These are phyloP conservation scores for Vicia sativa DNA, from an alignment of 306 rosid genomes.

Conservation along the genomic window DNA sequence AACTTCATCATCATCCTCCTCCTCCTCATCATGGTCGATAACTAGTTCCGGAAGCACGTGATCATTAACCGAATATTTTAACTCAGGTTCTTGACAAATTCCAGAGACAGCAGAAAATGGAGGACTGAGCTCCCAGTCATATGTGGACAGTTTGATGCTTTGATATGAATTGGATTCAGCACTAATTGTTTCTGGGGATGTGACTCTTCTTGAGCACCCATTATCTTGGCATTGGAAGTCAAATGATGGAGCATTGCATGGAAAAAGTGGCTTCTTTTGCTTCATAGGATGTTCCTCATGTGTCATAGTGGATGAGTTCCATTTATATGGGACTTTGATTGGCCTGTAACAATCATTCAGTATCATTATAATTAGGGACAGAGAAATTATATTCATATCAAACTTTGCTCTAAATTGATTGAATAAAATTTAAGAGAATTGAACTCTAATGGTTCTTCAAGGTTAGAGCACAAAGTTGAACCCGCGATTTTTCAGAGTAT, in stretches of 20 bases:
- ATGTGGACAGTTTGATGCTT: conserved; percentile 57
- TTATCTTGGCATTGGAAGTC: conserved; percentile 53
- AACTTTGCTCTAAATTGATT: no score
- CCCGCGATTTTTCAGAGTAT: no score
- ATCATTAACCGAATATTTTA: conserved; percentile 50
- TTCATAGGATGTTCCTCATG: conserved; percentile 51
- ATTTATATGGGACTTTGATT: conserved; percentile 69
- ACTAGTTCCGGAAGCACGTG: conserved; percentile 46
- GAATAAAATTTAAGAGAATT: no score
- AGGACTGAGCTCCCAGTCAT: conserved; percentile 70
- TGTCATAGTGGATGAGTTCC: conserved; percentile 65
- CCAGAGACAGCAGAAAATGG: conserved; percentile 75
- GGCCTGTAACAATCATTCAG: conserved; percentile 61
- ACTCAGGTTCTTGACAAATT: conserved; percentile 60
- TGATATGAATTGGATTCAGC: conserved; percentile 64
- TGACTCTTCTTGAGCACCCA: conserved; percentile 55
- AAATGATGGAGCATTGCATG: conserved; percentile 39
- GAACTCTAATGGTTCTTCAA: no score
- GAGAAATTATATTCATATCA: no score
- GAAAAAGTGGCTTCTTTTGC: conserved; percentile 50
- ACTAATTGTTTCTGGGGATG: conserved; percentile 77
- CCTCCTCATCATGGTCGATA: conserved; percentile 58
- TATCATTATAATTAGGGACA: no score
- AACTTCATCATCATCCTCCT: conserved; percentile 70
- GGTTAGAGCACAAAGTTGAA: no score